A percentile compares a stretch with the other conserved stretches of the same genome.
Conservation (phyloP, 768 basidiomycete species). For the Amanita pallidorosea region DNA sequence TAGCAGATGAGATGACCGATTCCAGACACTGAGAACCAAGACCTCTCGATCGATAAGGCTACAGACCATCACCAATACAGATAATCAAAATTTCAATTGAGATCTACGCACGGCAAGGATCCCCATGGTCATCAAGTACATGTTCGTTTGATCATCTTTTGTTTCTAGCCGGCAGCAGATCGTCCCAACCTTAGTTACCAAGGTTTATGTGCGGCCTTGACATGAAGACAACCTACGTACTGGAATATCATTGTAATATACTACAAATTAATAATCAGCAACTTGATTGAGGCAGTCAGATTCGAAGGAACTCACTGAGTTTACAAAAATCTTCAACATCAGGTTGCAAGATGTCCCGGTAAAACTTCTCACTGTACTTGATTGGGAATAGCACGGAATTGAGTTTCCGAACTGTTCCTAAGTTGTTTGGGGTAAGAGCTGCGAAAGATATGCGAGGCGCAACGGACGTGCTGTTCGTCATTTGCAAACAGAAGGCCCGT, state of each 20-base stretch:
- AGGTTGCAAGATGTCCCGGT: conserved; percentile 63
- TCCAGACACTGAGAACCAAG: conserved; percentile 67
- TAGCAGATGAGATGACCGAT: conserved; percentile 54
- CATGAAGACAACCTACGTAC: conserved; percentile 19
- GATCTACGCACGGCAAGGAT: conserved; percentile 64
- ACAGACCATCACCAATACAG: background rate
- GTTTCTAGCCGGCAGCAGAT: conserved; percentile 79
- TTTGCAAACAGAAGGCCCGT: conserved; percentile 8
- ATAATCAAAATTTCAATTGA: background rate
- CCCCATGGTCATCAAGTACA: conserved; percentile 92
- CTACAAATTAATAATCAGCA: conserved; percentile 24
- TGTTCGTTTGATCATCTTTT: conserved; percentile 39
- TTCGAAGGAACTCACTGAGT: conserved; percentile 51
- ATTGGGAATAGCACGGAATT: conserved; percentile 82
- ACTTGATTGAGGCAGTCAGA: conserved; percentile 6
- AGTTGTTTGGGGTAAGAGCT: conserved; percentile 69
- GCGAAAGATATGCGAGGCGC: conserved; percentile 54
- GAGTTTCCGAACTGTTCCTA: conserved; percentile 64
- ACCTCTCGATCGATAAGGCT: conserved; percentile 81
- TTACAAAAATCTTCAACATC: conserved; percentile 83
- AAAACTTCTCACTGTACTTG: conserved; percentile 83
- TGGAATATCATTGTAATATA: conserved; percentile 90
- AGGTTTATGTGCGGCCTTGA: conserved; percentile 9
- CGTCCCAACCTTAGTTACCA: conserved; percentile 50
- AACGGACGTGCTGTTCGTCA: conserved; percentile 12